phyloP scores from a whole-genome alignment of 495 filamentous ascomycete species.

The Neurospora cerealis region DNA sequence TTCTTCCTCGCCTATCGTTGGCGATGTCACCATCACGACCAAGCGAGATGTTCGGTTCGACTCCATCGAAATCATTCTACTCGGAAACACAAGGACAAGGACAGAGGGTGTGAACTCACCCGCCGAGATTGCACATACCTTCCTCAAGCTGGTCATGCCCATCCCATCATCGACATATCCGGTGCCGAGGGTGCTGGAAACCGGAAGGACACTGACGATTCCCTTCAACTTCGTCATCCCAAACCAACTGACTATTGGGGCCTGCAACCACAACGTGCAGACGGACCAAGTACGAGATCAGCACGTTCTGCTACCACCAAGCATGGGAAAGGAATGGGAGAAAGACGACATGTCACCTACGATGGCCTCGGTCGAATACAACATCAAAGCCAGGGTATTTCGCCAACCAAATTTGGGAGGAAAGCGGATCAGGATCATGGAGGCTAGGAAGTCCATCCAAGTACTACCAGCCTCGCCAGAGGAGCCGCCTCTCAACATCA shows the following conservation, averaged over 20 bases:
- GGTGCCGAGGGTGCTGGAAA: slow-evolving; percentile 54
- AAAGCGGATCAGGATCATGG: slow-evolving; percentile 28
- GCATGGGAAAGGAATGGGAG: slow-evolving; percentile 56
- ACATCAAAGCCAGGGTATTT: slow-evolving; percentile 50
- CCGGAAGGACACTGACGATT: slow-evolving; percentile 56
- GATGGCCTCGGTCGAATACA: slow-evolving; percentile 71
- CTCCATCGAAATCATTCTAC: slow-evolving; percentile 66
- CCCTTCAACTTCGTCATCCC: slow-evolving; percentile 89
- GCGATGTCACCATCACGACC: slow-evolving; percentile 45
- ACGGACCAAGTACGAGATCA: slow-evolving; percentile 53
- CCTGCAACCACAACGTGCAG: slow-evolving; percentile 35
- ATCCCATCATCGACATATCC: slow-evolving; percentile 61
- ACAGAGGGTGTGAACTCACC: slow-evolving; percentile 33
- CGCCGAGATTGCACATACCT: slow-evolving; percentile 42
- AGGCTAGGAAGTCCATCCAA: slow-evolving; percentile 50
- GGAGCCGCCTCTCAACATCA: slow-evolving; percentile 63
- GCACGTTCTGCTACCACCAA: slow-evolving; percentile 75
- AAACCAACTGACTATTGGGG: slow-evolving; percentile 49
- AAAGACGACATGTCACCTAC: slow-evolving; percentile 73
- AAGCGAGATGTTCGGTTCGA: slow-evolving; percentile 65
- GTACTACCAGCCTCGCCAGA: slow-evolving; percentile 69
- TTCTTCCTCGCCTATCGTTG: slow-evolving; percentile 34
- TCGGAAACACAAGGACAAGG: slow-evolving; percentile 47
- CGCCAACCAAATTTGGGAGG: slow-evolving; percentile 21
- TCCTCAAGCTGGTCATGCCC: slow-evolving; percentile 77